Conservation (phyloP, 495 filamentous ascomycete genomes). For the Aspergillus nanangensis region DNA sequence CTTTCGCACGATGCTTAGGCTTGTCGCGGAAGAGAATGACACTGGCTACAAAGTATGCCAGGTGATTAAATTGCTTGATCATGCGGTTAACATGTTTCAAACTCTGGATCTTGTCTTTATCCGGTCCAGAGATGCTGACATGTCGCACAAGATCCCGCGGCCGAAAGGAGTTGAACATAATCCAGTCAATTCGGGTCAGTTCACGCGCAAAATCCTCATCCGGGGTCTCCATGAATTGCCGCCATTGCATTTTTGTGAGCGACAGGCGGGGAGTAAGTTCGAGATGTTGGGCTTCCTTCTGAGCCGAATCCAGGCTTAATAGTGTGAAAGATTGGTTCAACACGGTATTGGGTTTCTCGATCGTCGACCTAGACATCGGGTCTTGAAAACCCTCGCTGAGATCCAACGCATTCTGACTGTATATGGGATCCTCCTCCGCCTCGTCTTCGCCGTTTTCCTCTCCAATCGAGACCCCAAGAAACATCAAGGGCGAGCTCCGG, state of each 20-base stretch:
- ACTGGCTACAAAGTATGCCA: conserved; percentile 86
- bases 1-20: conserved; percentile 85
- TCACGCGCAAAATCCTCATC: conserved; percentile 85
- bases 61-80: conserved; percentile 93
- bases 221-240: conserved; percentile 71
- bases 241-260: conserved; percentile 76
- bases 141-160: conserved; percentile 90
- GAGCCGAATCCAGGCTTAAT: conserved; percentile 64
- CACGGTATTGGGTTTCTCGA: conserved; percentile 35
- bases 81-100: conserved; percentile 86
- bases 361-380: conserved; percentile 38
- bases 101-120: conserved; percentile 72
- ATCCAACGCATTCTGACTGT: conserved; percentile 40
- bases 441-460: conserved; percentile 28
- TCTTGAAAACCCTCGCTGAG: conserved; percentile 39
- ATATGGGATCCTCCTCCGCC: conserved; percentile 39
- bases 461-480: conserved; percentile 21
- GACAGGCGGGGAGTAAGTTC: conserved; percentile 54
- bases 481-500: conserved; percentile 36
- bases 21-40: conserved; percentile 92
- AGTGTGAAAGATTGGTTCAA: conserved; percentile 43
- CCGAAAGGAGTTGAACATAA: conserved; percentile 94
- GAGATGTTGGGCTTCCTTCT: conserved; percentile 64
- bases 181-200: conserved; percentile 93
- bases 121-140: conserved; percentile 67